Evolutionary conservation across 2,329 filamentous ascomycete species (phyloP).

Genomic region (Xylaria sp.): DNA sequence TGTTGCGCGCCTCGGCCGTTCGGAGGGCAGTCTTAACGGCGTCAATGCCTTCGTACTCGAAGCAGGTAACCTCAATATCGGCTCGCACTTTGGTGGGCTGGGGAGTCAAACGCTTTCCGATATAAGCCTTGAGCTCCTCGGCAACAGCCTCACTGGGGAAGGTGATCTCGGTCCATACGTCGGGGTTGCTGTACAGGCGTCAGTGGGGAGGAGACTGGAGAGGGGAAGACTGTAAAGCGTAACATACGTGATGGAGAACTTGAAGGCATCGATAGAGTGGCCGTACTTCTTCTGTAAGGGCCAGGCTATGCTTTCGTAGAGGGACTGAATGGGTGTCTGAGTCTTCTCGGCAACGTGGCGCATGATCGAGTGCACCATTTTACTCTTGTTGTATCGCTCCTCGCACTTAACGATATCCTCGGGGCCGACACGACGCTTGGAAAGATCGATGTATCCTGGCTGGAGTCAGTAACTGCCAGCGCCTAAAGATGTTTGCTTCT

Average conservation of each 20-base stretch:
- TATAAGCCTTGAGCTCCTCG: constrained; percentile 90
- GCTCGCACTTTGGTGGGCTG: constrained; percentile 99
- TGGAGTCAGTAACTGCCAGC: constrained; percentile 21
- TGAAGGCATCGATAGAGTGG: constrained; percentile 95
- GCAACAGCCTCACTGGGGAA: constrained; percentile 83
- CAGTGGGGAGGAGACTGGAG: neutral
- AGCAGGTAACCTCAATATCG: constrained; percentile 93
- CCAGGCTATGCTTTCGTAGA: constrained; percentile 95
- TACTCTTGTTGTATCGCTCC: constrained; percentile 99
- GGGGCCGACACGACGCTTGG: constrained; percentile 93
- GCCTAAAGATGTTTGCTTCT: constrained; percentile 6
- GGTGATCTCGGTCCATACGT: constrained; percentile 88
- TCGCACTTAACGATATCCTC: constrained; percentile 99
- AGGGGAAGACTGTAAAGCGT: constrained; percentile 13
- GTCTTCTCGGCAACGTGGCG: constrained; percentile 98
- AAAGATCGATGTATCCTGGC: constrained; percentile 93
- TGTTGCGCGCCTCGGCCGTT: constrained; percentile 89
- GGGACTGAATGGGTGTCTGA: constrained; percentile 82
- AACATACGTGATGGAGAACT: constrained; percentile 88
- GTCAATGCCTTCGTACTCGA: constrained; percentile 96
- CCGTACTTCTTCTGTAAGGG: constrained; percentile 97
- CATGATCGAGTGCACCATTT: constrained; percentile 99
- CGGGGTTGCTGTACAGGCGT: constrained; percentile 63
- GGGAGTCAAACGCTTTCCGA: constrained; percentile 92
- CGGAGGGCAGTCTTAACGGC: constrained; percentile 91